A percentile compares a stretch with the other conserved stretches of the same genome.
phyloP scores from a whole-genome alignment of 305 asterid genomes.

The Fraxinus sp. region DNA sequence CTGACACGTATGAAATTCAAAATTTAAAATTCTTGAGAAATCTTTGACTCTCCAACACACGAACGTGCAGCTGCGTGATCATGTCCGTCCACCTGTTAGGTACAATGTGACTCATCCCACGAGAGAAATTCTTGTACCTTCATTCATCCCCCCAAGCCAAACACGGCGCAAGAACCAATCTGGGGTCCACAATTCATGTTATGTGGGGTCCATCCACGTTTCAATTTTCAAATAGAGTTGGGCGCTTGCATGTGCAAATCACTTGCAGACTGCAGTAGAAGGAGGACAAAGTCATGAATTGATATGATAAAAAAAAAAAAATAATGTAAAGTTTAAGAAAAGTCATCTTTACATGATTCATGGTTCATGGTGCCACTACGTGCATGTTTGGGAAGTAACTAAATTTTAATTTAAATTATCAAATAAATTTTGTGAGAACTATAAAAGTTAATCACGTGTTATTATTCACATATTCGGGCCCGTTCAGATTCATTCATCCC shows the following conservation, averaged over 20 bases:
- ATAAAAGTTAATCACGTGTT: too few relatives aligned
- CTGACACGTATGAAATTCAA: slow-evolving; percentile 21
- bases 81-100: not conserved
- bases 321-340: not conserved
- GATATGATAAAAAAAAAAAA: not conserved
- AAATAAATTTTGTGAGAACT: too few relatives aligned
- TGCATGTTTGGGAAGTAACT: too few relatives aligned
- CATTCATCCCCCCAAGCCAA: not conserved
- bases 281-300: slow-evolving; percentile 19
- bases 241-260: slow-evolving; percentile 41
- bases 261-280: slow-evolving; percentile 37
- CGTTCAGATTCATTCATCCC: not conserved
- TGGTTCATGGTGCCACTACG: not conserved
- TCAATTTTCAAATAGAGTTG: slow-evolving; percentile 13
- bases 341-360: not conserved
- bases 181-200: slow-evolving; percentile 36
- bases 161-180: not conserved
- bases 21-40: not conserved
- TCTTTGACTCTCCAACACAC: slow-evolving; percentile 27
- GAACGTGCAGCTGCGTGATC: slow-evolving; percentile 45
- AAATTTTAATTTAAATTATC: not conserved
- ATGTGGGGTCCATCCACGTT: slow-evolving; percentile 41
- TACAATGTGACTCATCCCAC: not conserved
- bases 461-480: too few relatives aligned
- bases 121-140: not conserved